Evolutionary conservation across 164 flowering plant species (phyloP).

Genomic region (Amborella trichopoda): DNA sequence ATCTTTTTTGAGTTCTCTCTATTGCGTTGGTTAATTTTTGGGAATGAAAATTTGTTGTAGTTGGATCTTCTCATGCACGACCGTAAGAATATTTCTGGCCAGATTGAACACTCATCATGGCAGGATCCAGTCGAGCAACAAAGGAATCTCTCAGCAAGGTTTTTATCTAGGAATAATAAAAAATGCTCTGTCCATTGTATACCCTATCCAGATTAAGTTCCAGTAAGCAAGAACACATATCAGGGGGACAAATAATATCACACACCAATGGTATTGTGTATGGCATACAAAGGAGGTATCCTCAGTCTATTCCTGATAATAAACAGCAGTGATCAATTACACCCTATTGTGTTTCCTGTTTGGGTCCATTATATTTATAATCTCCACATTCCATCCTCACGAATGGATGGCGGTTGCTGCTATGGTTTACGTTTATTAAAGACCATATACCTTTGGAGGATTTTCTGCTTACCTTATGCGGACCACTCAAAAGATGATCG

Average conservation of each 20-base stretch:
- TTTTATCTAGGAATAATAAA: too few relatives aligned
- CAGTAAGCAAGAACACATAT: slow-evolving; percentile 15
- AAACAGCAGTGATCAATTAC: too few relatives aligned
- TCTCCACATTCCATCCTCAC: background rate
- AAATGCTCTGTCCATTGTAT: too few relatives aligned
- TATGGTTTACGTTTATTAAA: background rate
- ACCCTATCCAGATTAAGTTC: too few relatives aligned
- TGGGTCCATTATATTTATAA: too few relatives aligned
- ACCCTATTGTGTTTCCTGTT: too few relatives aligned
- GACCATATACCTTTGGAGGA: background rate
- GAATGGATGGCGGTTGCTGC: background rate
- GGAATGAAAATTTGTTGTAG: slow-evolving; percentile 24
- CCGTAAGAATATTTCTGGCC: slow-evolving; percentile 58
- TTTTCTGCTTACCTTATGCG: background rate
- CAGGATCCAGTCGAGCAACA: slow-evolving; percentile 10
- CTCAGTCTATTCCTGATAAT: too few relatives aligned
- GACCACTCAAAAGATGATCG: background rate
- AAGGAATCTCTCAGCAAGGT: slow-evolving; percentile 17
- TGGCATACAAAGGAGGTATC: too few relatives aligned
- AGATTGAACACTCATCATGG: slow-evolving; percentile 17
- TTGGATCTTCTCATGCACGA: slow-evolving; percentile 48
- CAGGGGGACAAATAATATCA: slow-evolving; percentile 17
- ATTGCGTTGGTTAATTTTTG: background rate
- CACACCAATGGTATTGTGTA: too few relatives aligned
- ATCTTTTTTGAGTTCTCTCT: background rate